Conservation (phyloP, 2,329 filamentous ascomycete species). For the Ambrosiella cleistominuta region DNA sequence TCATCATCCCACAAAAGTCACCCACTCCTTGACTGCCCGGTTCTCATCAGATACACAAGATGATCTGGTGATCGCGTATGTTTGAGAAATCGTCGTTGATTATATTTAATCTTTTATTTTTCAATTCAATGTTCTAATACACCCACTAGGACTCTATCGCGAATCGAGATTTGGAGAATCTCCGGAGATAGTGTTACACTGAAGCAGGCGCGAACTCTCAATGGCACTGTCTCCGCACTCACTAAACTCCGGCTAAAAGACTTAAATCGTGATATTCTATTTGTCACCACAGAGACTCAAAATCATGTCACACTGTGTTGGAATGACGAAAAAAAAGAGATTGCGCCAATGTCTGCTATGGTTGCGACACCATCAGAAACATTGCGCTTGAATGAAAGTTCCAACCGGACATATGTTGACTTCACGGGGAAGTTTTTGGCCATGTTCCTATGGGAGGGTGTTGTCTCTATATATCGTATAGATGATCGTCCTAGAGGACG, state of each 20-base stretch:
- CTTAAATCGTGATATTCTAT: constrained; percentile 64
- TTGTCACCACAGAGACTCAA: constrained; percentile 77
- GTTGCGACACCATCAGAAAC: constrained; percentile 38
- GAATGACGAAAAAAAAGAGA: constrained; percentile 39
- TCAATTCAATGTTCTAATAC: constrained; percentile 17
- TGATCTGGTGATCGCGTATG: constrained; percentile 76
- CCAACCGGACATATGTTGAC: constrained; percentile 70
- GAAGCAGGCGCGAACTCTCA: constrained; percentile 52
- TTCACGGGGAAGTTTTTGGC: constrained; percentile 48
- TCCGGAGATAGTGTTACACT: constrained; percentile 47
- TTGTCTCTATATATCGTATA: constrained; percentile 37
- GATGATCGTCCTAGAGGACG: constrained; percentile 18
- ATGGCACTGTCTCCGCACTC: constrained; percentile 75
- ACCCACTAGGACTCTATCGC: constrained; percentile 54
- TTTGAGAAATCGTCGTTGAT: background rate
- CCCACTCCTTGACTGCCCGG: constrained; percentile 67
- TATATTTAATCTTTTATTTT: background rate
- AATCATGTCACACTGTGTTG: constrained; percentile 84
- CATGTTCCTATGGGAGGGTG: constrained; percentile 43
- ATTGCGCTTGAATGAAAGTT: constrained; percentile 63
- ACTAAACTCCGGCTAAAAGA: constrained; percentile 61
- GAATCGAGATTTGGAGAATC: constrained; percentile 66
- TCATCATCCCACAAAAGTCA: constrained; percentile 77
- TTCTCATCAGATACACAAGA: constrained; percentile 60
- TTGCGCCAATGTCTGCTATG: constrained; percentile 35